Evolutionary conservation across 352 stramenopile genomes (phyloP).

Genomic region (Globisporangium alternatum): DNA sequence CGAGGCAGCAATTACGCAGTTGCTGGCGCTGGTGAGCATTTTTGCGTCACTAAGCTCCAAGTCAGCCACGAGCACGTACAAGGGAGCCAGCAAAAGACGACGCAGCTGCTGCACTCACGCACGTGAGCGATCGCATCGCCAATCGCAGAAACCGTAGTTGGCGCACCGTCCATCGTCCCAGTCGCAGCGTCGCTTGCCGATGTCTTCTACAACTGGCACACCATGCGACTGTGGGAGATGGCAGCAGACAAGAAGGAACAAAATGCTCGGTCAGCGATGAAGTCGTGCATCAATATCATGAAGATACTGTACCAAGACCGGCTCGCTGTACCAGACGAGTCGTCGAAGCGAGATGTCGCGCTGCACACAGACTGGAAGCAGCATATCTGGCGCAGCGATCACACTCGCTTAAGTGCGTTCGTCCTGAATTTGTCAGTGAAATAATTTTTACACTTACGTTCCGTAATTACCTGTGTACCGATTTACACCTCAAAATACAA

Average conservation of each 20-base stretch:
- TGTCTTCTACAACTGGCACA: constrained; percentile 5
- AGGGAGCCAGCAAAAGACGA: not conserved
- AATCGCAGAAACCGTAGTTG: not conserved
- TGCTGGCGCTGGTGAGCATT: not conserved
- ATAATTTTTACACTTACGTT: too few relatives aligned
- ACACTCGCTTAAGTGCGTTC: too few relatives aligned
- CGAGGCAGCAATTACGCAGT: not conserved
- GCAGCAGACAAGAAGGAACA: not conserved
- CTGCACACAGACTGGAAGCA: not conserved
- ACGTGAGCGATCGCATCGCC: not conserved
- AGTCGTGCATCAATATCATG: constrained; percentile 2
- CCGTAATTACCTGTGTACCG: too few relatives aligned
- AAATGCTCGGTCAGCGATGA: not conserved
- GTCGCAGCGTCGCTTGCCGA: not conserved
- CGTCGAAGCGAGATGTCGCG: not conserved
- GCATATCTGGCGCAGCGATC: too few relatives aligned
- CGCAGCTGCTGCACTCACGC: not conserved
- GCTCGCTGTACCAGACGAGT: not conserved
- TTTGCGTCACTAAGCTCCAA: not conserved
- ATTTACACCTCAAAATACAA: too few relatives aligned
- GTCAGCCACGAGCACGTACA: not conserved
- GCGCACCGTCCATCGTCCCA: not conserved
- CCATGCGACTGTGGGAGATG: not conserved
- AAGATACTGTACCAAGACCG: constrained; percentile 2
- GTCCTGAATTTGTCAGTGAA: too few relatives aligned